A percentile compares a stretch with the other conserved stretches of the same genome.
phyloP scores from a whole-genome alignment of 495 filamentous ascomycete genomes.

The Lophiotrema nucula region DNA sequence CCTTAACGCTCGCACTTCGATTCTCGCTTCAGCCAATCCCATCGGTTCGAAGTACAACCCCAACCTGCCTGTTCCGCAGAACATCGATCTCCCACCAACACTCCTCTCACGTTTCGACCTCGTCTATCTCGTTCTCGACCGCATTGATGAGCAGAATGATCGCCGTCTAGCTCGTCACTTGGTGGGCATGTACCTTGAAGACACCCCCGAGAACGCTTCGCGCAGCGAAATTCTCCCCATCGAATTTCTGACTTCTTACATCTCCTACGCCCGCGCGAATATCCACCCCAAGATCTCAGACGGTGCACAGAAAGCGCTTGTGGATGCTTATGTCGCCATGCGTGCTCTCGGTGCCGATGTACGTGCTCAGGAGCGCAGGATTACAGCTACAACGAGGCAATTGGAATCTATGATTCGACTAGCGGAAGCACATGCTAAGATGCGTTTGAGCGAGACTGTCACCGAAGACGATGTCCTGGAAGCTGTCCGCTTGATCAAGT shows the following conservation, averaged over 20 bases:
- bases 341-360: slow-evolving; percentile 94
- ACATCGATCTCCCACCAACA: slow-evolving; percentile 95
- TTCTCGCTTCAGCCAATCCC: slow-evolving; percentile 94
- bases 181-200: slow-evolving; percentile 95
- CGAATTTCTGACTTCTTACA: slow-evolving; percentile 94
- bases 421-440: slow-evolving; percentile 94
- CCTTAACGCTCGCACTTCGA: slow-evolving; percentile 88
- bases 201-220: slow-evolving; percentile 82
- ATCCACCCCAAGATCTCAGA: slow-evolving; percentile 77
- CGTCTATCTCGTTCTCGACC: slow-evolving; percentile 93
- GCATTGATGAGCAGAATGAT: slow-evolving; percentile 83
- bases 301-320: slow-evolving; percentile 75
- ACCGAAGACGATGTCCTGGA: slow-evolving; percentile 82
- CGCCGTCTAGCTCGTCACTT: slow-evolving; percentile 87
- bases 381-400: slow-evolving; percentile 94
- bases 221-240: slow-evolving; percentile 78
- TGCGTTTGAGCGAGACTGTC: slow-evolving; percentile 77
- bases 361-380: slow-evolving; percentile 86
- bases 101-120: slow-evolving; percentile 93
- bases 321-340: slow-evolving; percentile 90
- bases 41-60: slow-evolving; percentile 98
- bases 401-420: slow-evolving; percentile 97
- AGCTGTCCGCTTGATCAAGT: slow-evolving; percentile 86
- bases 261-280: slow-evolving; percentile 90
- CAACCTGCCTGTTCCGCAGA: slow-evolving; percentile 91